Percentiles rank a stretch among this genome's conserved stretches.
Conservation (phyloP, 1,139 yeast genomes). For the Candida sp. region DNA sequence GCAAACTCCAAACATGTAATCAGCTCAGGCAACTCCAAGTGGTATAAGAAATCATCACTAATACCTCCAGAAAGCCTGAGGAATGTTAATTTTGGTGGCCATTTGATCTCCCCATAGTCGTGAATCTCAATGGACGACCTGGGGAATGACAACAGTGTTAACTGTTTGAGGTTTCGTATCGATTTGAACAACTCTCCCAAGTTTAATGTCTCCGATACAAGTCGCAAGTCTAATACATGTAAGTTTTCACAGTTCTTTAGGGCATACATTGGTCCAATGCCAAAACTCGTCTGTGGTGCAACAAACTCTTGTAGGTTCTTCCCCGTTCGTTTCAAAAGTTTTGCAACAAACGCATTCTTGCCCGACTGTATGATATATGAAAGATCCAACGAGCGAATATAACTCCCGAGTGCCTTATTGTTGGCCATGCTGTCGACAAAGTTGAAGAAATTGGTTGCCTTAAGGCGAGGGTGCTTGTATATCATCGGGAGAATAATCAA, state of each 20-base stretch:
- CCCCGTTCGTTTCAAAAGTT: constrained; percentile 76
- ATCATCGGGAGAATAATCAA: constrained; percentile 60
- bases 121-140: constrained; percentile 83
- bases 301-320: constrained; percentile 65
- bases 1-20: constrained; percentile 78
- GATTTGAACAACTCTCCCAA: constrained; percentile 79
- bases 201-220: constrained; percentile 91
- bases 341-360: constrained; percentile 90
- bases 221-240: constrained; percentile 74
- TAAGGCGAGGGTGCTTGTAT: constrained; percentile 65
- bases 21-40: constrained; percentile 70
- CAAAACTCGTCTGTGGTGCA: constrained; percentile 97
- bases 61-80: constrained; percentile 90
- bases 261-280: constrained; percentile 84
- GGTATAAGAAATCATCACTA: constrained; percentile 73
- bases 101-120: constrained; percentile 54
- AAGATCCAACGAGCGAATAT: constrained; percentile 65
- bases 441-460: constrained; percentile 66
- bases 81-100: constrained; percentile 82
- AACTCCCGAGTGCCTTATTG: constrained; percentile 43
- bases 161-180: constrained; percentile 59
- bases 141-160: constrained; percentile 86
- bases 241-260: constrained; percentile 71
- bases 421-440: constrained; percentile 74
- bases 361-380: constrained; percentile 87